phyloP scores from a whole-genome alignment of 805 yeast species.

The Ogataea glucozyma region DNA sequence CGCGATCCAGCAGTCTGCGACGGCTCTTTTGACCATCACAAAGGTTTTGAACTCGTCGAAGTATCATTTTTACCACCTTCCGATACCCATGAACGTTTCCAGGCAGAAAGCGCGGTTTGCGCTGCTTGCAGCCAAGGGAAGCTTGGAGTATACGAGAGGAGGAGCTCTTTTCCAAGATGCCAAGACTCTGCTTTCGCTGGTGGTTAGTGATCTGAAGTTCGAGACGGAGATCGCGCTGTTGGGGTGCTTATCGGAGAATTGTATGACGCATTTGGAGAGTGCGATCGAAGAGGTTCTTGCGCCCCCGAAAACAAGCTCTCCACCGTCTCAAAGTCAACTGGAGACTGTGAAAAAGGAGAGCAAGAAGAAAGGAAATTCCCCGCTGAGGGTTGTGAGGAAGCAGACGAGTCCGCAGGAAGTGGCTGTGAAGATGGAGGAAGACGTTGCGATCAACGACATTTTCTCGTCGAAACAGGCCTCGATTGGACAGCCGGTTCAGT shows the following conservation, averaged over 20 bases:
- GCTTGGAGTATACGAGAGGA: constrained; percentile 79
- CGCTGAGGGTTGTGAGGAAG: constrained; percentile 21
- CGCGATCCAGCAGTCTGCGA: constrained; percentile 68
- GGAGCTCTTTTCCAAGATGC: constrained; percentile 78
- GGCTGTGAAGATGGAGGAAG: constrained; percentile 22
- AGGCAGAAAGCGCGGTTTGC: constrained; percentile 65
- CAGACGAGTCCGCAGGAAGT: neutral
- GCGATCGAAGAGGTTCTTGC: constrained; percentile 64
- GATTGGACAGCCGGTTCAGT: constrained; percentile 11
- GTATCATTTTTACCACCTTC: constrained; percentile 45
- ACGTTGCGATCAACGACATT: constrained; percentile 36
- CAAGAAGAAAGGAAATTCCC: constrained; percentile 25
- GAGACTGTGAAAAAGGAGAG: constrained; percentile 23
- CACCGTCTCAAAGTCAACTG: constrained; percentile 12
- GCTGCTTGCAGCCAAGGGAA: constrained; percentile 68
- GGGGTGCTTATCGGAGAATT: constrained; percentile 60
- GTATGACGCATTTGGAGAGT: constrained; percentile 56
- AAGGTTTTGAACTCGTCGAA: constrained; percentile 42
- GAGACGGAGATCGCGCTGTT: constrained; percentile 57
- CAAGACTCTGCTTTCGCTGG: constrained; percentile 52
- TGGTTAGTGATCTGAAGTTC: constrained; percentile 49
- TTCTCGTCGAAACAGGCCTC: constrained; percentile 27
- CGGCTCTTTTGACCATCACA: constrained; percentile 55
- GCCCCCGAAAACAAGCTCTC: constrained; percentile 39
- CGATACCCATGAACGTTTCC: constrained; percentile 64